These are phyloP conservation scores for Butyriboletus loyo DNA, from an alignment of 768 basidiomycete genomes.

Conservation along the genomic window DNA sequence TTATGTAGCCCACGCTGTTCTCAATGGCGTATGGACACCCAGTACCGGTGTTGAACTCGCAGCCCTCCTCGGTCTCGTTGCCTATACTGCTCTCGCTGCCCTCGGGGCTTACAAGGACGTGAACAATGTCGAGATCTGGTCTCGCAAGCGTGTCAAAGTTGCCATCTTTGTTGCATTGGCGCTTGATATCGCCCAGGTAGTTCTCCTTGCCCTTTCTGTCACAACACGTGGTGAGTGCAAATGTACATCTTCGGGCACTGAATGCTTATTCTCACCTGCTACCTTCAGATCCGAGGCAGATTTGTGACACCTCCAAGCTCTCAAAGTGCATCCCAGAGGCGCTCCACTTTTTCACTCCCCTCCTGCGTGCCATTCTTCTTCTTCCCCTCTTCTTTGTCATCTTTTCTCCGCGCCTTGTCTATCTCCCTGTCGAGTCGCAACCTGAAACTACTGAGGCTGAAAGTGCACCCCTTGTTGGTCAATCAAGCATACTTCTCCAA, in stretches of 20 bases:
- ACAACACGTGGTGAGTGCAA: conserved; percentile 35
- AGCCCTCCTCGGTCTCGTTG: conserved; percentile 63
- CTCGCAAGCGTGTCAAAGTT: conserved; percentile 51
- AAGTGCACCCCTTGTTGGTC: conserved; percentile 28
- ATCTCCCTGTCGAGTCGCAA: conserved; percentile 36
- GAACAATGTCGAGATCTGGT: conserved; percentile 68
- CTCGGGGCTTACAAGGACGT: conserved; percentile 80
- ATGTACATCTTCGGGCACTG: not conserved
- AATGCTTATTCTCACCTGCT: not conserved
- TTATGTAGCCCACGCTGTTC: conserved; percentile 61
- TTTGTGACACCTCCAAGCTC: conserved; percentile 23
- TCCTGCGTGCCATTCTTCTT: conserved; percentile 64
- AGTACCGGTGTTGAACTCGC: conserved; percentile 65
- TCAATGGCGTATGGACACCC: conserved; percentile 63
- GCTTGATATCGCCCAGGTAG: conserved; percentile 59
- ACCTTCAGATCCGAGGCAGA: conserved; percentile 13
- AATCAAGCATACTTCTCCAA: conserved; percentile 54
- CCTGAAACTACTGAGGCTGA: conserved; percentile 16
- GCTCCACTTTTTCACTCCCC: conserved; percentile 54
- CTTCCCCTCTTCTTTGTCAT: conserved; percentile 59
- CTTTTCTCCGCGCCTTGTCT: conserved; percentile 61
- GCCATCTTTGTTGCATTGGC: conserved; percentile 52
- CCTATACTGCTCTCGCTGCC: conserved; percentile 69
- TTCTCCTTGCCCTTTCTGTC: conserved; percentile 45
- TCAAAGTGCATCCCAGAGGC: conserved; percentile 33